phyloP scores from a whole-genome alignment of 257 asterid genomes.

The Solanum gracilifrons region DNA sequence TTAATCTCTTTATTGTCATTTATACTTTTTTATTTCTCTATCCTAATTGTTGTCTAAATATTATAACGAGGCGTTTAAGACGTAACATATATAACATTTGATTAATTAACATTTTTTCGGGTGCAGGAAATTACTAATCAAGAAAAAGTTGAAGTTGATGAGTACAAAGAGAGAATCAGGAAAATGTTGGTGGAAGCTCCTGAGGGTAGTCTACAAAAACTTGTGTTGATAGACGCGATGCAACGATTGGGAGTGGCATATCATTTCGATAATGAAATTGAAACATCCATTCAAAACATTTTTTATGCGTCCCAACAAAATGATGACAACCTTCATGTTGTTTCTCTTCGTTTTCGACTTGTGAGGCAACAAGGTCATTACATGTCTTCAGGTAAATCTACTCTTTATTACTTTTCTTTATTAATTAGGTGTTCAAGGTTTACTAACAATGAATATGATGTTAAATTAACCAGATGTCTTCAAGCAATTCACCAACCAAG shows the following conservation, averaged over 20 bases:
- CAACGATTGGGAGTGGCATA: conserved; percentile 10
- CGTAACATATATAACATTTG: not conserved
- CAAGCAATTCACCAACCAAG: not conserved
- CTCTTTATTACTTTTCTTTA: not conserved
- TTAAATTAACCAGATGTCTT: not conserved
- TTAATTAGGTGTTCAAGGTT: too few relatives aligned
- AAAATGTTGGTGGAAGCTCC: not conserved
- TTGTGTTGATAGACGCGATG: not conserved
- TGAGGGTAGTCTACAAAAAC: not conserved
- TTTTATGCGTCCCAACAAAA: not conserved
- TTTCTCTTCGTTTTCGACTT: not conserved
- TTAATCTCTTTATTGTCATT: not conserved
- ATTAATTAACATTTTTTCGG: not conserved
- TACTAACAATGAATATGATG: not conserved
- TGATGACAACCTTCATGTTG: not conserved
- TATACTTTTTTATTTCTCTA: not conserved
- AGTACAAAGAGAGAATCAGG: not conserved
- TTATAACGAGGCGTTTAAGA: not conserved
- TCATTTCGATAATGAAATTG: conserved; percentile 11
- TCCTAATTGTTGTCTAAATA: too few relatives aligned
- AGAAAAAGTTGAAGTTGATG: not conserved
- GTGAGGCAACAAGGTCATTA: not conserved
- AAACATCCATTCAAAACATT: not conserved
- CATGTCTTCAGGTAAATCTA: not conserved
- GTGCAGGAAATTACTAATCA: not conserved